Percentiles rank a stretch among this genome's conserved stretches.
Conservation (phyloP, 768 basidiomycete genomes). For the Lentinula lateritia region DNA sequence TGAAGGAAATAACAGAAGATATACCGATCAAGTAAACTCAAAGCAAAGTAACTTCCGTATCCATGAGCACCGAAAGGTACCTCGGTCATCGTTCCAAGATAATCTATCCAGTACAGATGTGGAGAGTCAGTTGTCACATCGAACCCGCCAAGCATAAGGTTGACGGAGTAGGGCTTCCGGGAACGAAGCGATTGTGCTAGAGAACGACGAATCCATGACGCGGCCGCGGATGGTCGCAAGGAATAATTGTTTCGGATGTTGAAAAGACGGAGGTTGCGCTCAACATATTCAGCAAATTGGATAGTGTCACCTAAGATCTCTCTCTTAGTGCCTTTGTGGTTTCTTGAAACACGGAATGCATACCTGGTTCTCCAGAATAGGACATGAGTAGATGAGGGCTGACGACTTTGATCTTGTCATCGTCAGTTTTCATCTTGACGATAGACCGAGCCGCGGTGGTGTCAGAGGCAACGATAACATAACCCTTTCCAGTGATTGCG, state of each 20-base stretch:
- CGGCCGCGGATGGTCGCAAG: conserved; percentile 85
- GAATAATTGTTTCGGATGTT: conserved; percentile 91
- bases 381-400: conserved; percentile 93
- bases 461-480: conserved; percentile 89
- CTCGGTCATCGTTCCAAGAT: conserved; percentile 82
- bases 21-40: conserved; percentile 88
- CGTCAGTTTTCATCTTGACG: conserved; percentile 95
- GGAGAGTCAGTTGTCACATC: conserved; percentile 72
- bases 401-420: conserved; percentile 93
- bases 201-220: conserved; percentile 90
- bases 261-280: conserved; percentile 93
- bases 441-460: conserved; percentile 86
- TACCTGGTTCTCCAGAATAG: conserved; percentile 90
- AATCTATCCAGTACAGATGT: conserved; percentile 93
- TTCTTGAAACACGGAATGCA: not conserved
- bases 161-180: conserved; percentile 83
- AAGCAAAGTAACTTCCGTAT: conserved; percentile 87
- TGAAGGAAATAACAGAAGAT: conserved; percentile 14
- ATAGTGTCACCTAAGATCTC: conserved; percentile 76
- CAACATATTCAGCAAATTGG: conserved; percentile 94
- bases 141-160: conserved; percentile 89
- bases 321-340: not conserved
- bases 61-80: conserved; percentile 96
- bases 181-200: conserved; percentile 89
- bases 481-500: conserved; percentile 88